Conservation (phyloP, 2,329 filamentous ascomycete species). For the Colletotrichum sp. region DNA sequence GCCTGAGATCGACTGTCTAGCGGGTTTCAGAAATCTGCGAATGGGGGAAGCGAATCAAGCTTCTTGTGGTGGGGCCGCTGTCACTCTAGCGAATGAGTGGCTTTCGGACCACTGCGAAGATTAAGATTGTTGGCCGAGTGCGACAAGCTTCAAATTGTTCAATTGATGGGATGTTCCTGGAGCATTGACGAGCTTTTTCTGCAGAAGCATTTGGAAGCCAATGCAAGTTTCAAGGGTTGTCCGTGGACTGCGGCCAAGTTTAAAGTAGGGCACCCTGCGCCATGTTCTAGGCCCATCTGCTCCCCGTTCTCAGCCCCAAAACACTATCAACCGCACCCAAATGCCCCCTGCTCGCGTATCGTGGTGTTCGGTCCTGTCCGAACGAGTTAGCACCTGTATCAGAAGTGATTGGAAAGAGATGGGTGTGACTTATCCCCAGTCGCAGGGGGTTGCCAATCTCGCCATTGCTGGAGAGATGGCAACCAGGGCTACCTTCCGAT, state of each 20-base stretch:
- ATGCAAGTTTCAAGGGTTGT: slow-evolving; percentile 4
- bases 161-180: neutral
- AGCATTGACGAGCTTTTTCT: neutral
- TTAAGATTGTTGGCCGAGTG: neutral
- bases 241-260: neutral
- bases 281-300: neutral
- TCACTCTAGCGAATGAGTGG: neutral
- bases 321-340: neutral
- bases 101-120: neutral
- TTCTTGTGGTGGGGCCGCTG: neutral
- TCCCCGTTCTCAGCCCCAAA: neutral
- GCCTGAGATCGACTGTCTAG: neutral
- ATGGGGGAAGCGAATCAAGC: slow-evolving; percentile 12
- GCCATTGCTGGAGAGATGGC: slow-evolving; percentile 56
- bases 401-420: neutral
- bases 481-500: slow-evolving; percentile 50
- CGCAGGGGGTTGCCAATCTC: slow-evolving; percentile 50
- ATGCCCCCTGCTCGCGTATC: neutral
- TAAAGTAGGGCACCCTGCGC: neutral
- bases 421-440: slow-evolving; percentile 55
- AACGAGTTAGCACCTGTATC: slow-evolving; percentile 28
- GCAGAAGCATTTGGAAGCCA: neutral
- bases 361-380: neutral
- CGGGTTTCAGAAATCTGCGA: slow-evolving; percentile 13
- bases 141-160: neutral